These are phyloP conservation scores for Entomortierella beljakovae DNA, from an alignment of 192 early-diverging fungal genomes.

Conservation along the genomic window DNA sequence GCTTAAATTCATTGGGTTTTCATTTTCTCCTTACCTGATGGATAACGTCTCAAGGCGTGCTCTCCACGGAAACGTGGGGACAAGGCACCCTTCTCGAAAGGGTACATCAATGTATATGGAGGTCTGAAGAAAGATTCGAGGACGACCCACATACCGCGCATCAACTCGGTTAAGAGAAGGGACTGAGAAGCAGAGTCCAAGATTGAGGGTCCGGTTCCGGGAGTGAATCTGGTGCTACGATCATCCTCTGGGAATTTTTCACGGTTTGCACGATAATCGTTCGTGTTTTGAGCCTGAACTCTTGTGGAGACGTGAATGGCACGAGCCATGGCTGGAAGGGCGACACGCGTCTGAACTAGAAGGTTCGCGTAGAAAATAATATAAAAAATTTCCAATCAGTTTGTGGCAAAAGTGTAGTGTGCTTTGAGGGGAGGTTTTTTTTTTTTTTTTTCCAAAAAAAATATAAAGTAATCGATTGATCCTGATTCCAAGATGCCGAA, in stretches of 20 bases:
- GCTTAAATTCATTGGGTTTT: neutral
- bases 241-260: slow-evolving; percentile 54
- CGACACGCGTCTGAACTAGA: slow-evolving; percentile 48
- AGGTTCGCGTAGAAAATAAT: neutral
- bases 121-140: slow-evolving; percentile 94
- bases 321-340: slow-evolving; percentile 40
- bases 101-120: slow-evolving; percentile 97
- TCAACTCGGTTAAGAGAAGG: slow-evolving; percentile 91
- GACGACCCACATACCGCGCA: slow-evolving; percentile 93
- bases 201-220: slow-evolving; percentile 33
- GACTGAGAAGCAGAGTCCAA: slow-evolving; percentile 75
- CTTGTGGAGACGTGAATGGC: slow-evolving; percentile 39
- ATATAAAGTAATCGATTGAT: too few relatives aligned
- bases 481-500: too few relatives aligned
- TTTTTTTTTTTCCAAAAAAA: too few relatives aligned
- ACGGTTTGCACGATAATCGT: slow-evolving; percentile 52
- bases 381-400: too few relatives aligned
- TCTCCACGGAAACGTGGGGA: slow-evolving; percentile 96
- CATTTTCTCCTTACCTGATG: slow-evolving; percentile 72
- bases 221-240: slow-evolving; percentile 32
- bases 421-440: too few relatives aligned
- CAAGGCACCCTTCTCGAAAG: slow-evolving; percentile 94
- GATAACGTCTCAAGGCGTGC: slow-evolving; percentile 95
- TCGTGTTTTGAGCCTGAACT: slow-evolving; percentile 37
- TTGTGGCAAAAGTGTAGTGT: neutral